phyloP scores from a whole-genome alignment of 306 rosid species.

The Ormosia emarginata region DNA sequence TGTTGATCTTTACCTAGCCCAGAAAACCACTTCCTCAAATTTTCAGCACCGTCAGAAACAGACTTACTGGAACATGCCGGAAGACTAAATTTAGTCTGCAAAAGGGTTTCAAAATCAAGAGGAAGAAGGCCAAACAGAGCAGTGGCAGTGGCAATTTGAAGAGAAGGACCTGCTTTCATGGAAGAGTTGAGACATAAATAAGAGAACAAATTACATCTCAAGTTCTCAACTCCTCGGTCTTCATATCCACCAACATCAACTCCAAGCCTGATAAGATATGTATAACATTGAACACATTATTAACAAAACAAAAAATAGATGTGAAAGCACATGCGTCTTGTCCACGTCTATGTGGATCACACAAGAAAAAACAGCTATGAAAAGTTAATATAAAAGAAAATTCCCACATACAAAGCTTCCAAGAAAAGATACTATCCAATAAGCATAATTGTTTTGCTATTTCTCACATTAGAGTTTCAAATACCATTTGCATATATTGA shows the following conservation, averaged over 20 bases:
- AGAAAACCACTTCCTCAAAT: conserved; percentile 55
- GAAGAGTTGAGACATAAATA: conserved; percentile 37
- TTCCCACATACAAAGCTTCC: not conserved
- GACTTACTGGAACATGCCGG: conserved; percentile 11
- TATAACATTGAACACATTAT: not conserved
- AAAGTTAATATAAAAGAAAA: not conserved
- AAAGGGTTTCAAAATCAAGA: conserved; percentile 46
- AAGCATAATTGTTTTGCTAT: not conserved
- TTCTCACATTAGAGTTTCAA: not conserved
- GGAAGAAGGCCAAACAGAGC: conserved; percentile 59
- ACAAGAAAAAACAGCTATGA: not conserved
- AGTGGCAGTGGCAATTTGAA: conserved; percentile 57
- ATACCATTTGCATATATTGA: not conserved
- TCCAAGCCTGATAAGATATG: conserved; percentile 56
- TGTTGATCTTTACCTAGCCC: conserved; percentile 47
- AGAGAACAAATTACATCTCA: conserved; percentile 46
- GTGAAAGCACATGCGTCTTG: not conserved
- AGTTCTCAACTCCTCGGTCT: conserved; percentile 45
- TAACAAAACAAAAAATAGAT: not conserved
- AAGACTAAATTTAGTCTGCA: conserved; percentile 26
- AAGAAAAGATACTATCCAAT: not conserved
- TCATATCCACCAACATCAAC: conserved; percentile 62
- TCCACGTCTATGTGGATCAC: not conserved
- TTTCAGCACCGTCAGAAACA: conserved; percentile 23
- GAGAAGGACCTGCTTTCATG: conserved; percentile 29